Evolutionary conservation across 306 rosid genomes (phyloP).

Genomic region (Malus sylvestris): DNA sequence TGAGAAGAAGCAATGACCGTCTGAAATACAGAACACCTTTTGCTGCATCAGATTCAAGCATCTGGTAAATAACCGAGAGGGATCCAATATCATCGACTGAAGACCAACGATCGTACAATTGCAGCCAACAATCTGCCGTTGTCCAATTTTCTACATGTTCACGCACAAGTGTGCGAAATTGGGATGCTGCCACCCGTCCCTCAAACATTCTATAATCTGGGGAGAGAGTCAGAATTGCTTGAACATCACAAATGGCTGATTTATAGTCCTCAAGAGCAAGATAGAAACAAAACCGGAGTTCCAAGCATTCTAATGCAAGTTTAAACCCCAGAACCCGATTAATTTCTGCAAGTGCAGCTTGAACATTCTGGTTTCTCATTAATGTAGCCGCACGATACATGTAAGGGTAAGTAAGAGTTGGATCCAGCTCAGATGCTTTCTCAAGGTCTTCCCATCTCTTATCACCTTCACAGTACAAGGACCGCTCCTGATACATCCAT

Average conservation of each 20-base stretch:
- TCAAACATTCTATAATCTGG: conserved; percentile 83
- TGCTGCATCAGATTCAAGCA: conserved; percentile 87
- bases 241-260: conserved; percentile 82
- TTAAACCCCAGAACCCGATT: conserved; percentile 79
- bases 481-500: conserved; percentile 91
- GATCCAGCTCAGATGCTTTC: conserved; percentile 76
- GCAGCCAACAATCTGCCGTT: conserved; percentile 87
- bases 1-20: conserved; percentile 91
- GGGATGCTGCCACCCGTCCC: conserved; percentile 81
- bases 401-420: conserved; percentile 85
- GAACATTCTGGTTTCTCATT: conserved; percentile 56
- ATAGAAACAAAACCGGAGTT: conserved; percentile 76
- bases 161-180: conserved; percentile 71
- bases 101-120: conserved; percentile 86
- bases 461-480: conserved; percentile 67
- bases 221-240: conserved; percentile 73
- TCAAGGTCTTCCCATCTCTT: conserved; percentile 74
- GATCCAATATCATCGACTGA: conserved; percentile 89
- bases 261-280: conserved; percentile 71
- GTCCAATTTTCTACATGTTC: conserved; percentile 92
- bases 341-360: conserved; percentile 69
- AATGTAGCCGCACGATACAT: conserved; percentile 73
- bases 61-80: conserved; percentile 81
- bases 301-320: conserved; percentile 89
- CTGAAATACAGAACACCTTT: conserved; percentile 88